Evolutionary conservation across 2,329 filamentous ascomycete genomes (phyloP), one percentile per base, ranked within the genome.

Genomic region (Aspergillus chevalieri): DNA sequence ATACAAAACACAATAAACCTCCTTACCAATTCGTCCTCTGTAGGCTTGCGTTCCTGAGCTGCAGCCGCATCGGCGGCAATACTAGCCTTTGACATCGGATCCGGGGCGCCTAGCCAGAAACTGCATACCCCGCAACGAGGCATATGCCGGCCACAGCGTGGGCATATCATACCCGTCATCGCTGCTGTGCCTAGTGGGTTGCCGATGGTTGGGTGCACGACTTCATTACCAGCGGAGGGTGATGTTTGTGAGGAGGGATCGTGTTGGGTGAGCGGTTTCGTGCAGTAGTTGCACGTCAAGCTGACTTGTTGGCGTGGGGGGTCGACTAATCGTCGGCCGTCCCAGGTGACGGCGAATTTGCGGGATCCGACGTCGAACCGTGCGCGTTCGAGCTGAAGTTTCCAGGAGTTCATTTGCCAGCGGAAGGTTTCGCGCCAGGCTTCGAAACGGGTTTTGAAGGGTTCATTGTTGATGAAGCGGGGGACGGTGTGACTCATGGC

Each of bases 381-480:
- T 2, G 80, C 78, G 28, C 82, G 78, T 52, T 82, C 74, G 22
- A 80, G 70, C 57, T 83, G 82, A 7, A 81, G 72, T 47, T 79
- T 78, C 80, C 81, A 84, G 7, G 73, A 73, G 57, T 84, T 82
- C 68, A 85, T 80, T 48, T 79, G 76, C 52, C 73, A 69, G 50
- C 82, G 77, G 61, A 85, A 85, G 4, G 75, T 77, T 52, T 83
- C 78, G 54, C 79, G 79, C 82, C 82, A 85, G 53, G 78, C 71
- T 43, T 77, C 69, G 65, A 79, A 83, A 49, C 77, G 77, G 0
- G 73, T 54, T 52, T 80, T 75, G 56, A 76, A 72, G 41, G 77
- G 69, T 38, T 60, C 50, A 53, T 82, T 78, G 55, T 77, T 74
- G 52, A 84, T 73, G 61, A 82, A 82, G 1, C 78, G 72, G 0